phyloP scores from a whole-genome alignment of 495 filamentous ascomycete species.

The Neurospora sp. region DNA sequence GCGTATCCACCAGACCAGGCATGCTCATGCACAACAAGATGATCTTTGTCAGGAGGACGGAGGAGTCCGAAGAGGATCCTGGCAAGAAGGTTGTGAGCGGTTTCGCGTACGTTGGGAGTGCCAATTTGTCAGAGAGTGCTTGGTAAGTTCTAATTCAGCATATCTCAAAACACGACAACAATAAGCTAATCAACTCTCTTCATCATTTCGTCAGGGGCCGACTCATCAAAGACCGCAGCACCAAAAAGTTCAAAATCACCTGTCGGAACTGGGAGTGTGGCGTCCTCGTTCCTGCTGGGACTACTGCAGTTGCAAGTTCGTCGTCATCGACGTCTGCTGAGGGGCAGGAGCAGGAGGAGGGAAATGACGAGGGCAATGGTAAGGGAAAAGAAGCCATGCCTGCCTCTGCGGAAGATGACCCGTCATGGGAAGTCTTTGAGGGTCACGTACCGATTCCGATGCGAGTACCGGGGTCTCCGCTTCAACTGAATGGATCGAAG shows the following conservation, averaged over 20 bases:
- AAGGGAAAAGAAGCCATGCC: background rate
- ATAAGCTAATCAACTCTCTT: no score
- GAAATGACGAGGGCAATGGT: background rate
- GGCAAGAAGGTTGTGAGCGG: background rate
- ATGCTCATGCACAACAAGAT: slow-evolving; percentile 88
- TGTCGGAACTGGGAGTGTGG: slow-evolving; percentile 97
- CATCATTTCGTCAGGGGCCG: slow-evolving; percentile 24
- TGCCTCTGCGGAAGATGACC: background rate
- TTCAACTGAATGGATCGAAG: background rate
- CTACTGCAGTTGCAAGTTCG: slow-evolving; percentile 2
- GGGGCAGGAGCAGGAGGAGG: background rate
- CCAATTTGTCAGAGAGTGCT: slow-evolving; percentile 84
- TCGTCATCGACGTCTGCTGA: background rate
- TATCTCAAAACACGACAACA: no score
- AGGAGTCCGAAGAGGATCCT: background rate
- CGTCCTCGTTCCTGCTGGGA: slow-evolving; percentile 52
- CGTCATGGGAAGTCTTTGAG: slow-evolving; percentile 39
- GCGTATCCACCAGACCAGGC: slow-evolving; percentile 51
- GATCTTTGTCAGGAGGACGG: slow-evolving; percentile 49
- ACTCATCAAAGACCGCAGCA: slow-evolving; percentile 53
- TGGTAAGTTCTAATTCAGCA: slow-evolving; percentile 49
- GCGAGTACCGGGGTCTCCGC: slow-evolving; percentile 41
- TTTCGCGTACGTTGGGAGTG: slow-evolving; percentile 87
- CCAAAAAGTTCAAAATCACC: slow-evolving; percentile 59
- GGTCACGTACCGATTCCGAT: slow-evolving; percentile 61